Conservation (phyloP, 306 rosid genomes). For the Styphnolobium japonicum region DNA sequence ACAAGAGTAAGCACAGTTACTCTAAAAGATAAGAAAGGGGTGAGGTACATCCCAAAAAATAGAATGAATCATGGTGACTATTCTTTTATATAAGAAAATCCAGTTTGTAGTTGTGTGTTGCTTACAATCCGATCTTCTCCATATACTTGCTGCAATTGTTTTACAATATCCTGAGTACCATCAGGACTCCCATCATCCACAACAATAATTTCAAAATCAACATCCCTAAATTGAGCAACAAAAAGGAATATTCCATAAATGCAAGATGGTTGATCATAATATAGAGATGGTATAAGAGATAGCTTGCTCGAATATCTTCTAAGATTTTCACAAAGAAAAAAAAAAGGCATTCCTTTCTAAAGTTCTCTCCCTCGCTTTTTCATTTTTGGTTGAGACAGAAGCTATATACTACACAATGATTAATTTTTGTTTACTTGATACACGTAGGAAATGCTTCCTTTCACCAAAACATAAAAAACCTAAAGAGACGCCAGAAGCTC, state of each 20-base stretch:
- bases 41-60: background rate
- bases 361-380: background rate
- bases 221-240: conserved; percentile 52
- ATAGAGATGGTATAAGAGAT: background rate
- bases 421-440: background rate
- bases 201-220: conserved; percentile 79
- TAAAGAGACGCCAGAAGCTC: background rate
- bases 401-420: background rate
- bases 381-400: background rate
- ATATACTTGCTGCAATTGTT: conserved; percentile 79
- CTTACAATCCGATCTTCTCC: conserved; percentile 92
- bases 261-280: background rate
- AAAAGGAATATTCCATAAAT: background rate
- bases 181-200: conserved; percentile 99
- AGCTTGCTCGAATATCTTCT: background rate
- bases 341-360: background rate
- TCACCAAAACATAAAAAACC: background rate
- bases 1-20: conserved; percentile 13
- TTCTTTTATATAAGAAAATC: background rate
- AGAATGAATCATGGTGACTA: background rate
- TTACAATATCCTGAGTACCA: conserved; percentile 86
- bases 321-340: background rate
- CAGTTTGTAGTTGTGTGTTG: background rate
- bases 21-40: background rate
- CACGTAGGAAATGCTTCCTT: background rate